Evolutionary conservation across 805 yeast genomes (phyloP).

Genomic region (Tetrapisispora nanseiensis): DNA sequence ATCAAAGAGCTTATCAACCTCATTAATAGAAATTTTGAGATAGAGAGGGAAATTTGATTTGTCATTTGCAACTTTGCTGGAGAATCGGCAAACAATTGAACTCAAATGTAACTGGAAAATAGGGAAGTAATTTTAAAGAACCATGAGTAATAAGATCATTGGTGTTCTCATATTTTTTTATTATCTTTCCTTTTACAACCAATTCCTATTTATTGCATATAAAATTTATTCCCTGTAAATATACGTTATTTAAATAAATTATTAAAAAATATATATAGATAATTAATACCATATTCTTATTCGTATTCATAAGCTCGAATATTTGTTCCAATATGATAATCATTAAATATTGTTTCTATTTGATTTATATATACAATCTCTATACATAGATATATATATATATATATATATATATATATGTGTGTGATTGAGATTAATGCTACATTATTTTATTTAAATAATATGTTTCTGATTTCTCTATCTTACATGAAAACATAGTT

Average conservation of each 20-base stretch:
- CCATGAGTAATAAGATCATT: not conserved
- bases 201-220: not conserved
- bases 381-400: not conserved
- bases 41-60: too few species aligned
- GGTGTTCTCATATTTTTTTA: not conserved
- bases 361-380: not conserved
- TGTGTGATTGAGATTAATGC: constrained; percentile 1
- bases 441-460: constrained; percentile 2
- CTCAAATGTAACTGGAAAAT: too few species aligned
- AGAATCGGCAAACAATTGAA: too few species aligned
- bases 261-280: not conserved
- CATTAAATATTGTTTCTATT: not conserved
- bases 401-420: not conserved
- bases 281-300: too few species aligned
- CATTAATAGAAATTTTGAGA: too few species aligned
- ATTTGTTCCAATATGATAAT: too few species aligned
- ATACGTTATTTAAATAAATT: not conserved
- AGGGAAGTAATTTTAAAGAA: too few species aligned
- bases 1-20: not conserved
- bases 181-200: not conserved
- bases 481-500: constrained; percentile 1
- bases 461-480: not conserved
- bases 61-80: too few species aligned
- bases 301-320: too few species aligned
- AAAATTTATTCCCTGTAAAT: not conserved